Percentiles rank a stretch among this genome's conserved stretches.
Evolutionary conservation across 1,284 basidiomycete species (phyloP).

Genomic region (Ustilago curta): DNA sequence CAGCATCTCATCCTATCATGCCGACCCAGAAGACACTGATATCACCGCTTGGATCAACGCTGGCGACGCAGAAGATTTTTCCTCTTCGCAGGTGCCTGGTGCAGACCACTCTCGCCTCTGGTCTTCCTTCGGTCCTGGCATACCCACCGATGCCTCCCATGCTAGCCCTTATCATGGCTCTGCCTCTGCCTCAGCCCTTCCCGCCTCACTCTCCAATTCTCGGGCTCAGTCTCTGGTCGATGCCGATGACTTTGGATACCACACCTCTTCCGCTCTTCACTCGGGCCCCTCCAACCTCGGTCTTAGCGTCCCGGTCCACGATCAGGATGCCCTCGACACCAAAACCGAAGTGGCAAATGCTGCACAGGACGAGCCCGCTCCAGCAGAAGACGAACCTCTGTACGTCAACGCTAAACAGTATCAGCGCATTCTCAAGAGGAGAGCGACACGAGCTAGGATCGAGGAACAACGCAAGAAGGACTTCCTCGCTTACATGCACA

Average conservation of each 20-base stretch:
- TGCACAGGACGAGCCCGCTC: slow-evolving; percentile 20
- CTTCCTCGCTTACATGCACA: slow-evolving; percentile 52
- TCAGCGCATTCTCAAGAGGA: slow-evolving; percentile 65
- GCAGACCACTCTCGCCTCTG: slow-evolving; percentile 46
- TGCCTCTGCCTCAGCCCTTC: slow-evolving; percentile 15
- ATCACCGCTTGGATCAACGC: slow-evolving; percentile 57
- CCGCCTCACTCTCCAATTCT: slow-evolving; percentile 31
- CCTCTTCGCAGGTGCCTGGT: slow-evolving; percentile 11
- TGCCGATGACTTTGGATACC: slow-evolving; percentile 43
- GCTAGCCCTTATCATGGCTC: slow-evolving; percentile 37
- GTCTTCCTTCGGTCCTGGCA: slow-evolving; percentile 45
- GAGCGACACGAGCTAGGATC: slow-evolving; percentile 60
- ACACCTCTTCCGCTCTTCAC: slow-evolving; percentile 22
- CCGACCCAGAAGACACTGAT: slow-evolving; percentile 49
- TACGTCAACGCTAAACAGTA: slow-evolving; percentile 69
- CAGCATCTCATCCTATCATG: slow-evolving; percentile 44
- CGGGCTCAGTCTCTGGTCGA: slow-evolving; percentile 35
- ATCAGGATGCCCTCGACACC: slow-evolving; percentile 19
- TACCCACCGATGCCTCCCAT: slow-evolving; percentile 23
- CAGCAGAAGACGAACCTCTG: slow-evolving; percentile 63
- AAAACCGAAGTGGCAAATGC: slow-evolving; percentile 15
- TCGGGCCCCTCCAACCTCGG: slow-evolving; percentile 38
- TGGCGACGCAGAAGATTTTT: slow-evolving; percentile 44
- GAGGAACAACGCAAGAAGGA: slow-evolving; percentile 62
- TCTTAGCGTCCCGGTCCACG: slow-evolving; percentile 30